Conservation (phyloP, 192 early-diverging fungal genomes). For the Podila verticillata region DNA sequence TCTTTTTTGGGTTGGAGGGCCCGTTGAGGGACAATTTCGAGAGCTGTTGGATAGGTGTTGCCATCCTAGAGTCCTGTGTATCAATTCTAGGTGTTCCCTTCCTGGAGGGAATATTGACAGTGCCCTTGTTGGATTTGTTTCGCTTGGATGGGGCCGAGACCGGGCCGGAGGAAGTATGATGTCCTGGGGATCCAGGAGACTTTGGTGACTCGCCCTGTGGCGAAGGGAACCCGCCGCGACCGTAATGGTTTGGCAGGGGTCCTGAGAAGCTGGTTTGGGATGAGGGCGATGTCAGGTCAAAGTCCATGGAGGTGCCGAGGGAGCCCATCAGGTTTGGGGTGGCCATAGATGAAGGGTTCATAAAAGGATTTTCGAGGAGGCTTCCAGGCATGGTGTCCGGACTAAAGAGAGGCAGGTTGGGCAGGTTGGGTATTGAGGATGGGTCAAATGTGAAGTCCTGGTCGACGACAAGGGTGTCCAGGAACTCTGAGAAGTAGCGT, state of each 20-base stretch:
- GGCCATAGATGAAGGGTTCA: not conserved
- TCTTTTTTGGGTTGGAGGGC: slow-evolving; percentile 21
- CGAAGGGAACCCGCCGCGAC: slow-evolving; percentile 1
- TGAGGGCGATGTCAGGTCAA: slow-evolving; percentile 40
- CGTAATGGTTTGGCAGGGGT: slow-evolving; percentile 8
- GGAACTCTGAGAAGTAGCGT: slow-evolving; percentile 58
- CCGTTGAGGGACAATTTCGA: slow-evolving; percentile 38
- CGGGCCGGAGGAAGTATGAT: not conserved
- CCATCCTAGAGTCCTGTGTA: slow-evolving; percentile 5
- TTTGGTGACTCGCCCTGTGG: slow-evolving; percentile 3
- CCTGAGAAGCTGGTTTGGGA: slow-evolving; percentile 12
- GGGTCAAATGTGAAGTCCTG: slow-evolving; percentile 53
- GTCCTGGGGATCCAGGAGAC: slow-evolving; percentile 4
- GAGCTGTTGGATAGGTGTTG: slow-evolving; percentile 38
- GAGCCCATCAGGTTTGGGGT: not conserved
- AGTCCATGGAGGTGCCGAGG: slow-evolving; percentile 27
- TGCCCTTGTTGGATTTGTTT: slow-evolving; percentile 38
- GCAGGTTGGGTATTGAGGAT: slow-evolving; percentile 32
- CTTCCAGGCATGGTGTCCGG: slow-evolving; percentile 15
- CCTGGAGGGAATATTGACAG: not conserved
- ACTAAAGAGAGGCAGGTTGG: slow-evolving; percentile 28
- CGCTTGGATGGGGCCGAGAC: slow-evolving; percentile 34
- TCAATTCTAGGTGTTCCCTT: not conserved
- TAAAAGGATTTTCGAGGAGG: slow-evolving; percentile 4
- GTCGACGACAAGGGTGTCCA: slow-evolving; percentile 61